Evolutionary conservation across 1,139 yeast species (phyloP).

Genomic region (Hansenula sp.): DNA sequence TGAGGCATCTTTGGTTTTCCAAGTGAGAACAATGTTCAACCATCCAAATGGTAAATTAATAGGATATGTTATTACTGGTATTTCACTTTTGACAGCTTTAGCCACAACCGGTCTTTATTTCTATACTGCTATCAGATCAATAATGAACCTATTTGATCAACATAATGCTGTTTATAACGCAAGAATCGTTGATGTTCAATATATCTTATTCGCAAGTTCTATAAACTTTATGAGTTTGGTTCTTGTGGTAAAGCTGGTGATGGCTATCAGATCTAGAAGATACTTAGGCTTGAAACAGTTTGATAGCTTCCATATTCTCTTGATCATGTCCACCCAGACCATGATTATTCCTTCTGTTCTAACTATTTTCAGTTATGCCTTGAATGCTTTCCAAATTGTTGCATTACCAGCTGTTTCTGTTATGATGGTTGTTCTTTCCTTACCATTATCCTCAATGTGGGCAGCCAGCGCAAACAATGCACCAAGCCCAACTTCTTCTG

Average conservation of each 20-base stretch:
- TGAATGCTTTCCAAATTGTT: constrained; percentile 23
- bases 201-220: constrained; percentile 65
- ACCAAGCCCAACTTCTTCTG: constrained; percentile 29
- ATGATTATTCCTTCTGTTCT: constrained; percentile 73
- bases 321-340: constrained; percentile 82
- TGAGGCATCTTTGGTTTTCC: constrained; percentile 65
- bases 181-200: constrained; percentile 41
- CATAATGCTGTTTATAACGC: constrained; percentile 28
- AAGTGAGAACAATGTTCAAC: constrained; percentile 64
- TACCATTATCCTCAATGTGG: constrained; percentile 89
- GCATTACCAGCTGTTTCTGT: constrained; percentile 37
- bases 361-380: constrained; percentile 48
- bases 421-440: constrained; percentile 52
- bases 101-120: constrained; percentile 54
- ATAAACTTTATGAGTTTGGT: constrained; percentile 59
- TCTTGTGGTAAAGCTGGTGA: constrained; percentile 54
- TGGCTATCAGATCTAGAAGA: constrained; percentile 71
- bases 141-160: constrained; percentile 25
- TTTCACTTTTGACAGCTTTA: constrained; percentile 42
- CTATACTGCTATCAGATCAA: constrained; percentile 35
- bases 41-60: constrained; percentile 41
- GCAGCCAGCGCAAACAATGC: constrained; percentile 58
- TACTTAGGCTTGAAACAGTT: constrained; percentile 77
- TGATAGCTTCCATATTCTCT: constrained; percentile 72
- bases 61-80: constrained; percentile 36